Evolutionary conservation across 148 eudicot species (phyloP), one percentile per base, ranked within the genome.

Genomic region (Linanthus parryae): DNA sequence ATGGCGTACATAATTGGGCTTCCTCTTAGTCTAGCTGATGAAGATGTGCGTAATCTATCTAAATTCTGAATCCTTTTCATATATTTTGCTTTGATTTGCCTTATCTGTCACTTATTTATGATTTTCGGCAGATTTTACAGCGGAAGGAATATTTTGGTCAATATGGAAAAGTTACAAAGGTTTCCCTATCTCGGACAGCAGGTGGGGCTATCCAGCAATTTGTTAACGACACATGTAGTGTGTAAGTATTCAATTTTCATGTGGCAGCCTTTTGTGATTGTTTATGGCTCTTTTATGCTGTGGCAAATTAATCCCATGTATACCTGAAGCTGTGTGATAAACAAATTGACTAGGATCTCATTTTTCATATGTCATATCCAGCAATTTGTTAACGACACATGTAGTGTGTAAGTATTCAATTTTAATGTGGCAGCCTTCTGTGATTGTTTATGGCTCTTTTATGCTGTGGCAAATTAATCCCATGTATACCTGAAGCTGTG

Each of bases 1-100:
- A 78, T 78, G 84, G 72, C 84, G 15, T 78, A 78, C 30, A 66
- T 78, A n/a, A 74, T 71, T 58, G 84, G 84, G 47, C 79, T 78
- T 46, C 80, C 84, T 45, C 73, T 78, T 22, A 68, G 58, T 61
- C 64, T 78, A 19, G 84, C 84, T 48, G 76, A 78, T 71, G 84
- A 78, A 74, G 68, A 74, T 57, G 84, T 78, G 44, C 3, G 74
- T 29, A 36, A 23, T 49, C 27, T 20, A 4, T 14, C 13, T 52
- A 37, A 10, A 8, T 60, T 10, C 38, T 58, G 27, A 18, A 54
- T 44, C 17, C 4, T 12, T 28, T 52, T 34, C 8, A 33, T 21
- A 7, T 5, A n/a, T 31, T 22, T 21, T 35, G 9, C 15, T 9
- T 57, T 15, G 1, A 35, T 65, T 34, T 17, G 11, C 61, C 44